These are phyloP conservation scores for Adansonia grandidieri DNA, from an alignment of 441 rosid genomes.

Conservation along the genomic window DNA sequence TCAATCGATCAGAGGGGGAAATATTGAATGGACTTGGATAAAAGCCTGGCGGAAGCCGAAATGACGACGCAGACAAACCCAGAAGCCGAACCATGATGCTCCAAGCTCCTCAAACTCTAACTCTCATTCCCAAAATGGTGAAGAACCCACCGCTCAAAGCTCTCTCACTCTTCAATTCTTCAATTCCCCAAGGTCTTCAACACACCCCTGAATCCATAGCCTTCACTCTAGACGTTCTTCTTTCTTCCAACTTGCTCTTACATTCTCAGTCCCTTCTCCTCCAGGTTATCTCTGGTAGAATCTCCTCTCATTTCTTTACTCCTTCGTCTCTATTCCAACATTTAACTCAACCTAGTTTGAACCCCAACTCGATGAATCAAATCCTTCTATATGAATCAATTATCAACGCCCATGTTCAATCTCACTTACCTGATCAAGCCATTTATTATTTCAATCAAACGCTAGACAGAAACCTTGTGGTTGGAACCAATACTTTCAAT, in stretches of 20 bases:
- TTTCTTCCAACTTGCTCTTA: conserved; percentile 39
- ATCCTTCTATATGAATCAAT: conserved; percentile 52
- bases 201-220: conserved; percentile 57
- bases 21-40: background rate
- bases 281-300: conserved; percentile 49
- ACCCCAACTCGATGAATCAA: conserved; percentile 20
- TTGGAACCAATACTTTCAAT: conserved; percentile 51
- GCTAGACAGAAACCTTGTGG: conserved; percentile 50
- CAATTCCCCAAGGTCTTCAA: conserved; percentile 40
- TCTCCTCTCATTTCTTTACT: conserved; percentile 50
- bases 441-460: conserved; percentile 52
- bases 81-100: conserved; percentile 38
- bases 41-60: background rate
- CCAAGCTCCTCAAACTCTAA: conserved; percentile 37
- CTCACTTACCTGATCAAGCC: conserved; percentile 45
- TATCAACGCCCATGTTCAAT: conserved; percentile 53
- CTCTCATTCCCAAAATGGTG: conserved; percentile 48
- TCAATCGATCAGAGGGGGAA: too few species aligned
- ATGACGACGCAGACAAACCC: background rate
- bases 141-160: conserved; percentile 58
- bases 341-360: conserved; percentile 38
- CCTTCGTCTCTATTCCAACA: conserved; percentile 49
- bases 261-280: conserved; percentile 58
- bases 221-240: conserved; percentile 48
- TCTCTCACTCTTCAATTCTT: conserved; percentile 48